Conservation (phyloP, 768 basidiomycete genomes). For the Suillus decipiens region DNA sequence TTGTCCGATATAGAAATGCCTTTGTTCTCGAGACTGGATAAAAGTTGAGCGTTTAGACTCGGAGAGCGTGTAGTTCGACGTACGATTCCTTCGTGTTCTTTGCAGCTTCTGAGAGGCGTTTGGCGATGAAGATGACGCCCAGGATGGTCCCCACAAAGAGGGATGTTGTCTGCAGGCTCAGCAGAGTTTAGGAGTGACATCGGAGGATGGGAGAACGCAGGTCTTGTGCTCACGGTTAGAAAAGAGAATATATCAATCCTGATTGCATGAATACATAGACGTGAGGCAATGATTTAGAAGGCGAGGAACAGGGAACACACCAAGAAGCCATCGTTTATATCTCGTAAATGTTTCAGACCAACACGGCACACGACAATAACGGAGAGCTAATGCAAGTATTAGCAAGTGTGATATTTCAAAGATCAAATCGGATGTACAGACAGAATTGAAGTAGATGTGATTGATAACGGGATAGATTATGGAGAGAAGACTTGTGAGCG, state of each 20-base stretch:
- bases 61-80: slow-evolving; percentile 22
- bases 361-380: not conserved
- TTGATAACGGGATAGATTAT: not conserved
- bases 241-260: slow-evolving; percentile 49
- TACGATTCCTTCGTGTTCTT: slow-evolving; percentile 58
- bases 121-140: slow-evolving; percentile 39
- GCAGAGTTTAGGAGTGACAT: slow-evolving; percentile 1
- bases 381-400: not conserved
- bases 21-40: slow-evolving; percentile 52
- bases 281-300: not conserved
- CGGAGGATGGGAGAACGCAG: not conserved
- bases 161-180: slow-evolving; percentile 43
- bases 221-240: slow-evolving; percentile 32
- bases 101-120: slow-evolving; percentile 43
- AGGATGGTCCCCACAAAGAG: slow-evolving; percentile 49
- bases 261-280: not conserved
- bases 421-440: not conserved
- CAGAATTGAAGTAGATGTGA: not conserved
- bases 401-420: not conserved
- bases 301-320: not conserved
- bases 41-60: not conserved
- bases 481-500: not conserved
- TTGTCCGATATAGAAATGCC: slow-evolving; percentile 59
- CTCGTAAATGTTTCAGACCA: not conserved
- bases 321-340: slow-evolving; percentile 21